Conservation (phyloP, 148 eudicot species). For the Gaultheria prostrata region DNA sequence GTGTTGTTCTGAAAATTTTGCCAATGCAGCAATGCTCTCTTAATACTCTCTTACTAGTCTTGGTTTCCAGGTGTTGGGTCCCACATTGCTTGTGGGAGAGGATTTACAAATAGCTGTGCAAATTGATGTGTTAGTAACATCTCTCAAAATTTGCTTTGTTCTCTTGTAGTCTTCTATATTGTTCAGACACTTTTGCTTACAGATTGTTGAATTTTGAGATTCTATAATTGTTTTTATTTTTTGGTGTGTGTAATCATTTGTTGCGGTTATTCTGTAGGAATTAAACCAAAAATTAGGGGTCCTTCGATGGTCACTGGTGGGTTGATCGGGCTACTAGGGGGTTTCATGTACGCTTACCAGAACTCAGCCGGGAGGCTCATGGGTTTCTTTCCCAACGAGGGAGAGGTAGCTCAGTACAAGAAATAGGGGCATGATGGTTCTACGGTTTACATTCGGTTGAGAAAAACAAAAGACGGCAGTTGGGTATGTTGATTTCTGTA, state of each 20-base stretch:
- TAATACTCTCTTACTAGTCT: neutral
- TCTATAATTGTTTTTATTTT: neutral
- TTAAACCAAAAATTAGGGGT: conserved; percentile 43
- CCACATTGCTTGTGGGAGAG: neutral
- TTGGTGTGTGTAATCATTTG: neutral
- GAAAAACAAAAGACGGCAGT: neutral
- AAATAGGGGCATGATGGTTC: conserved; percentile 25
- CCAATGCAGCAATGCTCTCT: neutral
- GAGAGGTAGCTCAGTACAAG: conserved; percentile 79
- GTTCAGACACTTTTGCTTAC: neutral
- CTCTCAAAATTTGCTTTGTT: neutral
- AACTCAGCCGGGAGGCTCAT: conserved; percentile 92
- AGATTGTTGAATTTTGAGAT: neutral
- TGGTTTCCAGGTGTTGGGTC: neutral
- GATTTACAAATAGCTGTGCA: neutral
- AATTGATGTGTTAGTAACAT: neutral
- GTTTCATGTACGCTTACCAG: conserved; percentile 96
- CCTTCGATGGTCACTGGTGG: conserved; percentile 99
- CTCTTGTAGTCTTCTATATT: neutral
- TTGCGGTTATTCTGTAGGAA: neutral
- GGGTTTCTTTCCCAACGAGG: conserved; percentile 96
- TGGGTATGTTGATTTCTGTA: conserved; percentile 10
- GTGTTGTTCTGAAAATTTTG: neutral
- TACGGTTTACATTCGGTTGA: neutral
- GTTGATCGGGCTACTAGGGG: conserved; percentile 80